phyloP scores from a whole-genome alignment of 352 stramenopile genomes.

The Phytophthora syringae region DNA sequence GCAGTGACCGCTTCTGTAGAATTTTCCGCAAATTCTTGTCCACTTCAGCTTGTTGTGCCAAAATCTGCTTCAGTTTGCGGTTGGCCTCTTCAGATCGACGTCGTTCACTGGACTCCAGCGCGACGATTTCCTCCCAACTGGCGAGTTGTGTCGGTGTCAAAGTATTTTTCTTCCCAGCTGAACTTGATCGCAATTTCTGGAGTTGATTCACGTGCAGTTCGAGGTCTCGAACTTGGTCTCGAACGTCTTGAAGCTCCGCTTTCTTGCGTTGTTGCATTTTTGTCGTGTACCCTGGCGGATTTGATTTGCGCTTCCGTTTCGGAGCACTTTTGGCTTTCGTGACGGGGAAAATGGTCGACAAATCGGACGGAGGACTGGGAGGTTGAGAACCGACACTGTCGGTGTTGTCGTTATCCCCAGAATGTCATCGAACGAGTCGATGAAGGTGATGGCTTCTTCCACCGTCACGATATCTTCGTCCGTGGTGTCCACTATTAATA shows the following conservation, averaged over 20 bases:
- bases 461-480: slow-evolving; percentile 21
- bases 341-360: not conserved
- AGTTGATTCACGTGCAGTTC: slow-evolving; percentile 3
- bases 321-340: not conserved
- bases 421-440: slow-evolving; percentile 27
- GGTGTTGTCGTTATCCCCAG: not conserved
- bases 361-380: slow-evolving; percentile 12
- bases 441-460: slow-evolving; percentile 38
- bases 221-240: slow-evolving; percentile 11
- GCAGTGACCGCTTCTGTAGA: slow-evolving; percentile 18
- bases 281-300: slow-evolving; percentile 18
- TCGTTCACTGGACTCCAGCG: slow-evolving; percentile 4
- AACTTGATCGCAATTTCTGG: not conserved
- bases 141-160: not conserved
- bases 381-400: not conserved
- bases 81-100: slow-evolving; percentile 19
- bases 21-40: slow-evolving; percentile 17
- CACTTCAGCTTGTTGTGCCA: slow-evolving; percentile 15
- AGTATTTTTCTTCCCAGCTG: not conserved
- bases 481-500: too few relatives aligned
- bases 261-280: slow-evolving; percentile 14
- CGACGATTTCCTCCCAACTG: slow-evolving; percentile 16
- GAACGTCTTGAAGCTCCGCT: not conserved
- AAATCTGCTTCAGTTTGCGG: slow-evolving; percentile 16
- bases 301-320: slow-evolving; percentile 9